Evolutionary conservation across 257 asterid species (phyloP), one percentile per base, ranked within the genome.

Genomic region (Dorcoceras hygrometricum): DNA sequence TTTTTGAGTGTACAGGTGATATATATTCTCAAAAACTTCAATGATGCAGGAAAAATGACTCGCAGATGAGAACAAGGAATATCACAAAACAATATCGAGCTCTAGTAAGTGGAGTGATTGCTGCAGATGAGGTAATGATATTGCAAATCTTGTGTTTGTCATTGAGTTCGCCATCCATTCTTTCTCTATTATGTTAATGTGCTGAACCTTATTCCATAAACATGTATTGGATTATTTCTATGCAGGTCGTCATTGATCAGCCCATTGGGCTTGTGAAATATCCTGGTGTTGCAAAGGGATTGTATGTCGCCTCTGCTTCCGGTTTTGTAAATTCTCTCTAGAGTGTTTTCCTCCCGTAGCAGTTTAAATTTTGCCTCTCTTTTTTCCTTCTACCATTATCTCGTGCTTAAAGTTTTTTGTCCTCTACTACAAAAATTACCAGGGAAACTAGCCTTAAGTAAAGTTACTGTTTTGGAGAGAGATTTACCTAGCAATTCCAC

Each of bases 361-460:
- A 9, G 27, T 53, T 26, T 19, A 39, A 39, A 29, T 26, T 19
- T 65, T 61, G n/a, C 66, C 26, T 60, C 27, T 24, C 57, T 63
- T 72, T 71, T 67, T 71, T 71, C 26, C 67, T 63, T 71, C 54
- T 50, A 50, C 34, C 55, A 19, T 16, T 25, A 34, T 62, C 19
- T 23, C 67, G 51, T 68, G 54, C 36, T 61, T 57, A 26, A 59
- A 39, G 27, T 20, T 24, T 57, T 53, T 26, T 26, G 31, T 23
- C 32, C 64, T 70, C 63, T 53, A 71, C 46, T 36, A 64, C 26
- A 24, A 70, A 63, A 71, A 66, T 73, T 74, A 53, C 63, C 87
- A 93, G 99, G 99, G 75, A 93, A 93, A 80, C 95, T 91, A 66
- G 87, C 99, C 66, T 80, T 86, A 77, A 93, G 99, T 78, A 87